phyloP scores from a whole-genome alignment of 1,284 basidiomycete genomes.

The Coniferiporia sulphurascens region DNA sequence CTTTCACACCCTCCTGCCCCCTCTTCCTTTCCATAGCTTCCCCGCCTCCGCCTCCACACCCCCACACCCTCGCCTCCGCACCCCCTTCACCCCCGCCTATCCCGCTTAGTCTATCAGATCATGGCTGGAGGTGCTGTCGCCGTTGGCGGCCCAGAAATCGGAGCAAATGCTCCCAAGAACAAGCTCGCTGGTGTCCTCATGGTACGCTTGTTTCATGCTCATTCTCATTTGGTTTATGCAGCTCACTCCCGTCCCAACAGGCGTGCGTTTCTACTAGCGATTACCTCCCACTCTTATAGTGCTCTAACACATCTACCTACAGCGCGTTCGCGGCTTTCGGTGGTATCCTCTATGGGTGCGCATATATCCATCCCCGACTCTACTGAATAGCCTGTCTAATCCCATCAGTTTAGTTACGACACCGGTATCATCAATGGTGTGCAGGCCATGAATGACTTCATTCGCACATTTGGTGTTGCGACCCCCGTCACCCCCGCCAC shows the following conservation, averaged over 20 bases:
- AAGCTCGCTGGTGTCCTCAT: slow-evolving; percentile 53
- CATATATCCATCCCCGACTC: too few relatives aligned
- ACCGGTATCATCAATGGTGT: slow-evolving; percentile 75
- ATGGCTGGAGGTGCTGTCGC: slow-evolving; percentile 54
- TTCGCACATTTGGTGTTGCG: slow-evolving; percentile 46
- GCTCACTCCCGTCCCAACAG: not conserved
- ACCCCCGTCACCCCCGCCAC: slow-evolving; percentile 26
- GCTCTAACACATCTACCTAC: slow-evolving; percentile 19
- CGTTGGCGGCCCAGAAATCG: slow-evolving; percentile 38
- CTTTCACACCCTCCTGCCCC: too few relatives aligned
- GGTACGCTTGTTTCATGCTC: slow-evolving; percentile 26
- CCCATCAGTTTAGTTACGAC: slow-evolving; percentile 42
- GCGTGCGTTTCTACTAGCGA: slow-evolving; percentile 4
- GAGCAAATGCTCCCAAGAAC: slow-evolving; percentile 42
- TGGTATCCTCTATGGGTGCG: slow-evolving; percentile 69
- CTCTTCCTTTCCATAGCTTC: too few relatives aligned
- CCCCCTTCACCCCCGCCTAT: too few relatives aligned
- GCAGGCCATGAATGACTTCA: slow-evolving; percentile 50
- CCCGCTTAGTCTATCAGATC: too few relatives aligned
- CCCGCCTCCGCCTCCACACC: too few relatives aligned
- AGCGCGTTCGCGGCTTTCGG: slow-evolving; percentile 78
- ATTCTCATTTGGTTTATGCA: not conserved
- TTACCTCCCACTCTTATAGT: not conserved
- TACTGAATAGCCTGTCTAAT: too few relatives aligned
- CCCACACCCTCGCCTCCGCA: too few relatives aligned